Base-by-base conservation (phyloP, 179 eudicot species). In the Amaranthus tricolor region DNA sequence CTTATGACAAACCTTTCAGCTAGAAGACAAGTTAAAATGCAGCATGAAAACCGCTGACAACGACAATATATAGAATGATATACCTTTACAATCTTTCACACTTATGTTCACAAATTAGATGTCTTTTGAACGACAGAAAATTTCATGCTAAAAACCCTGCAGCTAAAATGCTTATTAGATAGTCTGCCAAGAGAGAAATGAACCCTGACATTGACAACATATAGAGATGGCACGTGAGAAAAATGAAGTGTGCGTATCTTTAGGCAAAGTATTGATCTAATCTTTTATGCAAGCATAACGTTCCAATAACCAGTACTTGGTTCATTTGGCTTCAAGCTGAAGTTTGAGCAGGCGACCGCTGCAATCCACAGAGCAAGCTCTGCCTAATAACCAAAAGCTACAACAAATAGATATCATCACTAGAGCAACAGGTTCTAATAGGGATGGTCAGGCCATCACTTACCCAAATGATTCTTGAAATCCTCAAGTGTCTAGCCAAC, bases 341-440 rank as follows among this genome's bases (percentile, higher is more conserved):
- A 24, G 12, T 67, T 67, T 67, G 59, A 7, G 6, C 49, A 70
- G 20, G 50, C 21, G 19, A 53, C 13, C 14, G 10, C 58, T 31
- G 62, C 49, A 70, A 31, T 15, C 8, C 16, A 31, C 8, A 20
- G 7, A 10, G 5, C 12, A 16, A 31, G 40, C 68, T 20, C 24
- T 65, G 70, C 72, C 60, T 54, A 69, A 57, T 52, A 69, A 53
- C 20, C 15, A 21, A 7, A 17, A 70, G 49, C 20, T 7, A 55
- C 44, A 70, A 53, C 51, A n/a, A 50, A 12, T 17, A 52, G 16
- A 17, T 65, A 65, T 15, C 53, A 8, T 49, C 52, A 65, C 14
- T 6, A 6, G 19, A 66, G 8, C 56, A 49, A 16, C 50, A 70
- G 9, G 20, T 47, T 45, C 2, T 49, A 58, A 58, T 8, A 58